Percentiles rank a stretch among this genome's conserved stretches.
Evolutionary conservation across 371 early-diverging fungal genomes (phyloP).

Genomic region (Lichtheimia ramosa): DNA sequence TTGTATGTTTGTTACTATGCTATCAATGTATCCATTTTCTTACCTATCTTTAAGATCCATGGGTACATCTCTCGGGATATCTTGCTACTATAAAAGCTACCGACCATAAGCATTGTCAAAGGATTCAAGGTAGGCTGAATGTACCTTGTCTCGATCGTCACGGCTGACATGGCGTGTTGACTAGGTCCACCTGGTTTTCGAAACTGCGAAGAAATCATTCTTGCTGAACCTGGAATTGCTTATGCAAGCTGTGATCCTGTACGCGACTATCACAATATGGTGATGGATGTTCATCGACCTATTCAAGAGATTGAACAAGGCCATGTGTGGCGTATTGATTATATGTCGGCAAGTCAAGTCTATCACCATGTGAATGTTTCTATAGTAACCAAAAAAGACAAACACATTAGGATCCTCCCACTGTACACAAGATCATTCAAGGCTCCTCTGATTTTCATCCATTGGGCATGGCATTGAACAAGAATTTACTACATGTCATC

Average conservation of each 20-base stretch:
- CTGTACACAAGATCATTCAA: neutral
- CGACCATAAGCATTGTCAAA: neutral
- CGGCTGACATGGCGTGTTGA: too few species aligned
- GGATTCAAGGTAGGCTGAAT: neutral
- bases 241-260: conserved; percentile 38
- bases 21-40: too few species aligned
- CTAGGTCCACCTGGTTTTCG: conserved; percentile 28
- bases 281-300: conserved; percentile 23
- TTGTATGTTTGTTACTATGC: neutral
- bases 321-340: conserved; percentile 33
- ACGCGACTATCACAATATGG: conserved; percentile 21
- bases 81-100: neutral
- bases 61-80: neutral
- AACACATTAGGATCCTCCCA: neutral
- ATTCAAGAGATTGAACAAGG: conserved; percentile 14
- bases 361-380: too few species aligned
- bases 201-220: conserved; percentile 34
- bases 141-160: too few species aligned
- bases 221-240: conserved; percentile 23
- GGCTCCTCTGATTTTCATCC: conserved; percentile 19
- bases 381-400: neutral
- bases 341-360: conserved; percentile 15
- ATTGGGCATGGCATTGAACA: conserved; percentile 15
- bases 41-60: neutral
- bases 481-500: conserved; percentile 12